Conservation (phyloP, 225 moss, liverwort and hornwort species). For the Bryum argenteum region DNA sequence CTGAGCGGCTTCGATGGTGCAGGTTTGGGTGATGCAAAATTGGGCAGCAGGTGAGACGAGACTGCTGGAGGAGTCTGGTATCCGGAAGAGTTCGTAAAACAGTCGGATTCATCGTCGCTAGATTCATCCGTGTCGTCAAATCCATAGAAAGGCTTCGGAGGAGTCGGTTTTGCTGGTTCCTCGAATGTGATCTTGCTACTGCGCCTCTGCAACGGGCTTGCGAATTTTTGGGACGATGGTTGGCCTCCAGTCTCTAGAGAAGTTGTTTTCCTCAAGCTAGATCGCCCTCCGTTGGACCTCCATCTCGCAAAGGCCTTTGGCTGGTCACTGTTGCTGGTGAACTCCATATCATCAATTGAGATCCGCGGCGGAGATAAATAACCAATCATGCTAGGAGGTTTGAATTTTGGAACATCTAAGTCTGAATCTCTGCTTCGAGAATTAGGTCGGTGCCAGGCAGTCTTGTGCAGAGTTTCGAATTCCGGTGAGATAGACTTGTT, state of each 20-base stretch:
- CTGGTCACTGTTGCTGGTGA: slow-evolving; percentile 14
- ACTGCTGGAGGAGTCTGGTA: slow-evolving; percentile 21
- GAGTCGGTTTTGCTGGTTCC: slow-evolving; percentile 5
- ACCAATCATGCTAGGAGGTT: slow-evolving; percentile 27
- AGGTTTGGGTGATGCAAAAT: slow-evolving; percentile 29
- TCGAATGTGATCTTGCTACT: slow-evolving; percentile 22
- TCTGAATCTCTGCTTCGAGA: neutral
- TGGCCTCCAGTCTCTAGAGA: neutral
- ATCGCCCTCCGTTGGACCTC: slow-evolving; percentile 30
- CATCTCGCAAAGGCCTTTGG: slow-evolving; percentile 39
- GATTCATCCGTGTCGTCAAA: slow-evolving; percentile 25
- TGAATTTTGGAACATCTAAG: slow-evolving; percentile 9
- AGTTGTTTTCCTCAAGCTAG: slow-evolving; percentile 3
- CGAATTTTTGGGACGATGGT: neutral
- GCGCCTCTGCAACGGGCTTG: slow-evolving; percentile 26
- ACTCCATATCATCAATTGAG: slow-evolving; percentile 30
- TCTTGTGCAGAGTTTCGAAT: slow-evolving; percentile 20
- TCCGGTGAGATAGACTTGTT: slow-evolving; percentile 35
- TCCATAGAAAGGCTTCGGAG: neutral
- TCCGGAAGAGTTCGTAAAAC: slow-evolving; percentile 36
- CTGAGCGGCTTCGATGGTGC: slow-evolving; percentile 27
- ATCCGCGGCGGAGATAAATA: slow-evolving; percentile 45
- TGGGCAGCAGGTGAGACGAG: slow-evolving; percentile 22
- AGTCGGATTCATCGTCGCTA: slow-evolving; percentile 21
- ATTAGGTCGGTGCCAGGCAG: slow-evolving; percentile 14